phyloP scores from a whole-genome alignment of 2,329 filamentous ascomycete species.

The Mycosphaerelloides madeirae region DNA sequence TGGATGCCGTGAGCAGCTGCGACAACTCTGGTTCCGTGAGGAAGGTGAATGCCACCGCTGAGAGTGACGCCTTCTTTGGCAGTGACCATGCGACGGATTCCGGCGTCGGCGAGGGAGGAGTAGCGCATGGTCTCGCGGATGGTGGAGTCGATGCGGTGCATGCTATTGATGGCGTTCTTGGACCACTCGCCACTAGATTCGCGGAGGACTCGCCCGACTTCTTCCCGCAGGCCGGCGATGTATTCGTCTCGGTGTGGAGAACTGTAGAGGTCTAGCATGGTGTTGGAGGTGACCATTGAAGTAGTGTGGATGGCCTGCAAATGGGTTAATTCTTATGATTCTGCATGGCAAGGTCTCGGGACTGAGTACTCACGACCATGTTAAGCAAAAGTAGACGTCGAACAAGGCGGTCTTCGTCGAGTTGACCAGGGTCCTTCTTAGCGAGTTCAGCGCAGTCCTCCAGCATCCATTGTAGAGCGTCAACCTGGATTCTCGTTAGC shows the following conservation, averaged over 20 bases:
- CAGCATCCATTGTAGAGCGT: constrained; percentile 23
- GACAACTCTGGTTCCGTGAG: constrained; percentile 23
- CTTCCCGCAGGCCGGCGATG: constrained; percentile 21
- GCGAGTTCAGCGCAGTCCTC: constrained; percentile 15
- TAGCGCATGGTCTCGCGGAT: constrained; percentile 28
- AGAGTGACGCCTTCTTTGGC: constrained; percentile 21
- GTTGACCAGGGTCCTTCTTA: constrained; percentile 10
- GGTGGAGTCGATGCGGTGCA: constrained; percentile 23
- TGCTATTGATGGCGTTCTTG: constrained; percentile 22
- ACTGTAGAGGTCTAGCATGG: constrained; percentile 21
- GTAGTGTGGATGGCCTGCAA: constrained; percentile 22
- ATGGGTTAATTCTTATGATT: no score
- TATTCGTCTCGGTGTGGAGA: constrained; percentile 15
- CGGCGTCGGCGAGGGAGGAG: constrained; percentile 14
- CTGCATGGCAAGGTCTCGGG: constrained; percentile 3
- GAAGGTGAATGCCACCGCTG: constrained; percentile 21
- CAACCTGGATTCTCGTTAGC: constrained; percentile 9
- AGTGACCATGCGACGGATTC: constrained; percentile 22
- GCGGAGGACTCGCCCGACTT: constrained; percentile 18
- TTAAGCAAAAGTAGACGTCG: constrained; percentile 21
- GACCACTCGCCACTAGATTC: constrained; percentile 18
- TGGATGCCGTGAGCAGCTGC: constrained; percentile 22
- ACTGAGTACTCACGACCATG: constrained; percentile 17
- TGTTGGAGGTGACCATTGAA: constrained; percentile 22
- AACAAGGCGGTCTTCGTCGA: constrained; percentile 14